Evolutionary conservation across 306 rosid genomes (phyloP), one percentile per base, ranked within the genome.

Genomic region (Cucumis melo): DNA sequence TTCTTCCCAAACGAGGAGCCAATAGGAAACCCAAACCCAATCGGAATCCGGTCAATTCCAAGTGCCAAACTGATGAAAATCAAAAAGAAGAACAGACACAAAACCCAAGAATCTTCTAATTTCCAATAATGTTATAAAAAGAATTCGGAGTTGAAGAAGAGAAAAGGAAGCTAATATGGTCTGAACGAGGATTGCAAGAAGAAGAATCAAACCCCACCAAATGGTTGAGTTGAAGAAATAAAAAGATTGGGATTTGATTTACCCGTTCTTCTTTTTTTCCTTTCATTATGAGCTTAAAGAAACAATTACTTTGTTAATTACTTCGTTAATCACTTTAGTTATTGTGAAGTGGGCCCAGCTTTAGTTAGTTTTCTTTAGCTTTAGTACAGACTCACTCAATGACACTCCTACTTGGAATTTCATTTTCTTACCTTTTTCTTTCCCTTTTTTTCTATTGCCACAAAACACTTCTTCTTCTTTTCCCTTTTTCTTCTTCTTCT

Each of bases 1-100:
- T 84, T 65, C 67, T 44, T 39, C 54, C 71, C 14, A 57, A 54
- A 24, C 74, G 79, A 82, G 71, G 80, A 81, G 73, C 78, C 84
- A 42, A 17, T 46, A 8, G 17, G 80, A 87, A 82, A 84, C n/a
- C 19, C 53, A 11, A 73, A 66, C n/a, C 80, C 12, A 67, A 13
- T 42, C 58, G 61, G 56, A 55, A 56, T 58, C 79, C 48, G 48
- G 16, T 10, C 24, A 75, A 74, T 46, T 68, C 57, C 39, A 70
- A 68, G 24, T 21, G 5, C n/a, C n/a, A 38, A 65, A 65, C 17
- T 19, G 72, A 64, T 16, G 1, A 39, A 10, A 38, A 64, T 8
- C 15, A 17, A 15, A 38, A 38, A 19, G 72, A 21, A 21, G 29
- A 36, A 19, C 4, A 65, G 10, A 10, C 27, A 39, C 1, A 23